These are phyloP conservation scores for Botrytis galanthina DNA, from an alignment of 2,329 filamentous ascomycete genomes.

Conservation along the genomic window DNA sequence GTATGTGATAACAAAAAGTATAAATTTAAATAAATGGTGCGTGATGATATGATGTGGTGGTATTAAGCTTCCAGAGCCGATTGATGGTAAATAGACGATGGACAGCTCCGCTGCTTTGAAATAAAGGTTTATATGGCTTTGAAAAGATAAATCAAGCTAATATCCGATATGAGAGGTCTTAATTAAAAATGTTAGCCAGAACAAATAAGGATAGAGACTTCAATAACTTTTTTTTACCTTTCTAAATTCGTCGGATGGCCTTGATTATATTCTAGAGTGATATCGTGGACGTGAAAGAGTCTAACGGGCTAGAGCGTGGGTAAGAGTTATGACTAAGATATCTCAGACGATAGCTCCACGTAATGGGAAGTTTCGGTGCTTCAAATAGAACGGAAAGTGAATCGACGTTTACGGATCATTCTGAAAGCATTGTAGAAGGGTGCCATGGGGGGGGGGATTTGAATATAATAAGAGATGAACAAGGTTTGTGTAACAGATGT, in stretches of 20 bases:
- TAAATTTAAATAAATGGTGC: not conserved
- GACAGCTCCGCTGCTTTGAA: constrained; percentile 8
- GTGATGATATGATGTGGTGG: not conserved
- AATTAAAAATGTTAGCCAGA: constrained; percentile 18
- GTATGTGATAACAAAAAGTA: constrained; percentile 4
- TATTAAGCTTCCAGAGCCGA: constrained; percentile 19
- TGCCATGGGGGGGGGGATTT: constrained; percentile 27
- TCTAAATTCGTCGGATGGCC: not conserved
- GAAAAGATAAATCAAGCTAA: not conserved
- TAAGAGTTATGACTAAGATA: not conserved
- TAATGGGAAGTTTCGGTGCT: constrained; percentile 14
- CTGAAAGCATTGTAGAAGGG: constrained; percentile 28
- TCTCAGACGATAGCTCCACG: constrained; percentile 11
- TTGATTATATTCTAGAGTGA: constrained; percentile 3
- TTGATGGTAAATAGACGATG: not conserved
- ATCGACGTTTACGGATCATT: constrained; percentile 37
- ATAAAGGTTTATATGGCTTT: not conserved
- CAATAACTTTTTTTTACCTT: constrained; percentile 4
- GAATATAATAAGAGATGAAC: constrained; percentile 14
- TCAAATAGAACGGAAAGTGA: constrained; percentile 38
- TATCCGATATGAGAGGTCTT: constrained; percentile 9
- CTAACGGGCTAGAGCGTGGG: not conserved
- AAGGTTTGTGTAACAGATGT: constrained; percentile 30
- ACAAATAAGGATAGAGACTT: constrained; percentile 7
- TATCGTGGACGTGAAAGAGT: not conserved